A percentile compares a stretch with the other conserved stretches of the same genome.
Conservation (phyloP, 2,329 filamentous ascomycete genomes). For the Laburnicola sp. region DNA sequence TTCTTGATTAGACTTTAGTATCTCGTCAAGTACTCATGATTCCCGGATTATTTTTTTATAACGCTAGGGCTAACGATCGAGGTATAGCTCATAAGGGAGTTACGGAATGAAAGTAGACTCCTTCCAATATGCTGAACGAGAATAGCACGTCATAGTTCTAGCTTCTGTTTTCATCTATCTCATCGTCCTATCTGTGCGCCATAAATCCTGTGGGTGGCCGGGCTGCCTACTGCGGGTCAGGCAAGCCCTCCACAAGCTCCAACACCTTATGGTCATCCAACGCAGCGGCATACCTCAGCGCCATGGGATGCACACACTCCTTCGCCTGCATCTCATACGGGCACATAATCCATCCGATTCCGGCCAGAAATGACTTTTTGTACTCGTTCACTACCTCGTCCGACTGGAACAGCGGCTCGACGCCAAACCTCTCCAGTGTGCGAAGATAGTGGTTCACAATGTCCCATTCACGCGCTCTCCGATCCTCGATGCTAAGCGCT, state of each 20-base stretch:
- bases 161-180: background rate
- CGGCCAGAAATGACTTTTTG: conserved; percentile 17
- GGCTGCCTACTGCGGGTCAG: background rate
- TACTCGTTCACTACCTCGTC: conserved; percentile 20
- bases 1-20: too few species aligned
- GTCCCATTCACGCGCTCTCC: conserved; percentile 47
- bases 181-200: background rate
- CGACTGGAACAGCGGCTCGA: conserved; percentile 7
- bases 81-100: too few species aligned
- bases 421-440: conserved; percentile 13
- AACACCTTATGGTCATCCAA: conserved; percentile 17
- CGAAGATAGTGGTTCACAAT: conserved; percentile 41
- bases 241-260: conserved; percentile 13
- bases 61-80: too few species aligned
- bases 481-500: conserved; percentile 46
- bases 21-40: too few species aligned
- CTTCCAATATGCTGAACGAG: too few species aligned
- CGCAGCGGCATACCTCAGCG: conserved; percentile 12
- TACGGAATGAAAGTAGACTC: too few species aligned
- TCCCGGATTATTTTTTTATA: too few species aligned
- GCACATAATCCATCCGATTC: conserved; percentile 35
- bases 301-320: conserved; percentile 16
- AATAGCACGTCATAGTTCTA: too few species aligned
- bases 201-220: background rate
- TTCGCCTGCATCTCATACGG: conserved; percentile 24